A percentile compares a stretch with the other conserved stretches of the same genome.
These are phyloP conservation scores for Glycine soja DNA, from an alignment of 306 rosid genomes.

Conservation along the genomic window DNA sequence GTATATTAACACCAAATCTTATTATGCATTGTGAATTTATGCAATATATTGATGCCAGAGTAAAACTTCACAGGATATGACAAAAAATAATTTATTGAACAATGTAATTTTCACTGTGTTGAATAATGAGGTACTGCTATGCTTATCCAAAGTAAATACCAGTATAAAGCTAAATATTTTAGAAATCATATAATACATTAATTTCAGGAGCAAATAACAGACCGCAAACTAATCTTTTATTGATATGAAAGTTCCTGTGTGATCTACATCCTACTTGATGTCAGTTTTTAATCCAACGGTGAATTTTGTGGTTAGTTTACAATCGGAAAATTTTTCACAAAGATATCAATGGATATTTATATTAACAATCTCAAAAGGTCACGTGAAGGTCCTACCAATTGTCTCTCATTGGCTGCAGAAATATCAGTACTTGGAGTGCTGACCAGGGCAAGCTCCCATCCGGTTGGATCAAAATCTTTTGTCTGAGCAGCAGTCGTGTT, in stretches of 20 bases:
- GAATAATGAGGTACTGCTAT: too few species aligned
- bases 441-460: slow-evolving; percentile 98
- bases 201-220: too few species aligned
- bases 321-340: neutral
- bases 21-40: neutral
- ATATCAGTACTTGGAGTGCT: slow-evolving; percentile 86
- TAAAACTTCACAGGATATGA: neutral
- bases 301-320: neutral
- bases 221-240: neutral
- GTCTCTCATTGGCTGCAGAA: slow-evolving; percentile 85
- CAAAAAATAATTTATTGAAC: slow-evolving; percentile 32
- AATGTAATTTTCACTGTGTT: neutral
- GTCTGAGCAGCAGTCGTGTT: slow-evolving; percentile 61
- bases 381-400: slow-evolving; percentile 74
- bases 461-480: slow-evolving; percentile 88
- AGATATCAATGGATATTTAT: slow-evolving; percentile 17
- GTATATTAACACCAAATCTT: neutral
- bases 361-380: slow-evolving; percentile 1
- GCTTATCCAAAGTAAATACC: too few species aligned
- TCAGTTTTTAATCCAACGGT: neutral
- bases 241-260: neutral
- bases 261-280: neutral
- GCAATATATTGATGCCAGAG: neutral
- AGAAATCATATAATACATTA: too few species aligned
- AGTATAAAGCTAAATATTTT: too few species aligned